phyloP scores from a whole-genome alignment of 1,139 yeast genomes.

The Sugiyamaella japonica region DNA sequence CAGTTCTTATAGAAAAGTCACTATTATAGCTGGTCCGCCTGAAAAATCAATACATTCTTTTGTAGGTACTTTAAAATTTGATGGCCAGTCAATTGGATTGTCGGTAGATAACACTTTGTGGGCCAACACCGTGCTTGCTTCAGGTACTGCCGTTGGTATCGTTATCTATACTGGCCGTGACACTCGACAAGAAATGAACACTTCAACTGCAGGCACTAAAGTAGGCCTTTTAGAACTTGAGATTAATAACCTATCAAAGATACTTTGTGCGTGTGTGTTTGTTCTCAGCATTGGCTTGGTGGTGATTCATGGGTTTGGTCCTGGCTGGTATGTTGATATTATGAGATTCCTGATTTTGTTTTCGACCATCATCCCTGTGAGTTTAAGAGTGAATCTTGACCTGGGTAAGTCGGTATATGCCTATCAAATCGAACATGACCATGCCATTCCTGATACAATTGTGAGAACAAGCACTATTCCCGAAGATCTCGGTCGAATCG shows the following conservation, averaged over 20 bases:
- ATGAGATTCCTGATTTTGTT: slow-evolving; percentile 88
- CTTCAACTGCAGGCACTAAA: slow-evolving; percentile 86
- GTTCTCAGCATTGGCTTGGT: slow-evolving; percentile 74
- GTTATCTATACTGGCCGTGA: slow-evolving; percentile 88
- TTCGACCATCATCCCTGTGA: slow-evolving; percentile 94
- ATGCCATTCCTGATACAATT: slow-evolving; percentile 75
- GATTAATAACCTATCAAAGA: slow-evolving; percentile 83
- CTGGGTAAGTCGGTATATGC: slow-evolving; percentile 96
- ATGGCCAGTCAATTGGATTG: slow-evolving; percentile 62
- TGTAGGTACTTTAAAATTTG: slow-evolving; percentile 64
- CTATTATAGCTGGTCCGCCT: slow-evolving; percentile 72
- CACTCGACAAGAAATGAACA: slow-evolving; percentile 92
- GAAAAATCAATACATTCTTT: slow-evolving; percentile 80
- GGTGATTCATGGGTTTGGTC: slow-evolving; percentile 72
- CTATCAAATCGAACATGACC: slow-evolving; percentile 88
- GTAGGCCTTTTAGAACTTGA: slow-evolving; percentile 88
- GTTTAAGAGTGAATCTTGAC: slow-evolving; percentile 89
- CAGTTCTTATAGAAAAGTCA: slow-evolving; percentile 50
- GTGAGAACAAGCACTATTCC: slow-evolving; percentile 98
- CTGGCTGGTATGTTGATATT: slow-evolving; percentile 83
- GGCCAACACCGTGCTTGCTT: slow-evolving; percentile 97
- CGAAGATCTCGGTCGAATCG: slow-evolving; percentile 95
- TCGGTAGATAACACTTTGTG: slow-evolving; percentile 90
- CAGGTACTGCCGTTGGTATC: slow-evolving; percentile 87
- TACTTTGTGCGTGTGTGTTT: slow-evolving; percentile 84